A percentile compares a stretch with the other conserved stretches of the same genome.
Conservation (phyloP, 2,329 filamentous ascomycete species). For the Aspergillus pseudotamarii region DNA sequence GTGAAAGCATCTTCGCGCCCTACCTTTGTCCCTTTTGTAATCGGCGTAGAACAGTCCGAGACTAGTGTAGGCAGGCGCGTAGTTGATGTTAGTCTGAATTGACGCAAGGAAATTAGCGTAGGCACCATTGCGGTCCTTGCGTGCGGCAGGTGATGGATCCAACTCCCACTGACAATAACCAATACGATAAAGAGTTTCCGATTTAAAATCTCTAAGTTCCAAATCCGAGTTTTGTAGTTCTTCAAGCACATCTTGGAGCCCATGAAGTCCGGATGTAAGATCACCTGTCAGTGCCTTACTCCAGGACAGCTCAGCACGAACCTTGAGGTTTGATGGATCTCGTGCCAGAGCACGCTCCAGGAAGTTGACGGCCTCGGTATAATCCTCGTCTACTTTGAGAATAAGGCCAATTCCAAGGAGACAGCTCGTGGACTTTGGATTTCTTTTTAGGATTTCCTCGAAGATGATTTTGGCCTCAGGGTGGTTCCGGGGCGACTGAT, state of each 20-base stretch:
- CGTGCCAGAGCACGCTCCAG: slow-evolving; percentile 73
- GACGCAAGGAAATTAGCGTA: slow-evolving; percentile 83
- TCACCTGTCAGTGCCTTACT: slow-evolving; percentile 83
- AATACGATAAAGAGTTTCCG: slow-evolving; percentile 83
- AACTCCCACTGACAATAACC: slow-evolving; percentile 86
- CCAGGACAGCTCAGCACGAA: slow-evolving; percentile 89
- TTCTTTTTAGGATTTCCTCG: slow-evolving; percentile 74
- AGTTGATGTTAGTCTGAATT: slow-evolving; percentile 83
- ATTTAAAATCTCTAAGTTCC: slow-evolving; percentile 70
- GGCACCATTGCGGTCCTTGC: slow-evolving; percentile 78
- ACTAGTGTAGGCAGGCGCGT: slow-evolving; percentile 87
- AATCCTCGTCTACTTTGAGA: slow-evolving; percentile 91
- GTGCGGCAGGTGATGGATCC: slow-evolving; percentile 70
- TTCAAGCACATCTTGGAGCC: slow-evolving; percentile 70
- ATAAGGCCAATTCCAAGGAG: slow-evolving; percentile 90
- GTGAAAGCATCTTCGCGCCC: slow-evolving; percentile 90
- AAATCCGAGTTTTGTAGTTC: slow-evolving; percentile 65
- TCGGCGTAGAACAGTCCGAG: slow-evolving; percentile 90
- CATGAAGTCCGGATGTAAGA: slow-evolving; percentile 65
- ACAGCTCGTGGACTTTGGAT: slow-evolving; percentile 75
- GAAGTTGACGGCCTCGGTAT: slow-evolving; percentile 77
- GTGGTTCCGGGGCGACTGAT: slow-evolving; percentile 88
- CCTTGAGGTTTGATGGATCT: slow-evolving; percentile 73
- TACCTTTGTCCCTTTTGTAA: slow-evolving; percentile 81
- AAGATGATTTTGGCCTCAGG: slow-evolving; percentile 86